phyloP scores from a whole-genome alignment of 768 basidiomycete species.

The Kockovaella imperatae region DNA sequence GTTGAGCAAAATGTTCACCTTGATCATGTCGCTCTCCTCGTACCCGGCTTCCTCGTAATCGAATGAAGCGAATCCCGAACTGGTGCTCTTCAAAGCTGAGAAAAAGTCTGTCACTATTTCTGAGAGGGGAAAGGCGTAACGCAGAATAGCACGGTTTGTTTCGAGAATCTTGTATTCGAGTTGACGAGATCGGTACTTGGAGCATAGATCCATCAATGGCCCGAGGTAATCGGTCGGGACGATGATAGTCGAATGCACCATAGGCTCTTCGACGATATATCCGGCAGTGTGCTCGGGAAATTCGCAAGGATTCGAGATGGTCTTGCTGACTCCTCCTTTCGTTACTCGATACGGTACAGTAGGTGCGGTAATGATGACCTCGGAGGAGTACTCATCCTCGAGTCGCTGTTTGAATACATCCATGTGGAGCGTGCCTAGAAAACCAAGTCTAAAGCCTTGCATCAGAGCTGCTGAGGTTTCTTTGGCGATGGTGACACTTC shows the following conservation, averaged over 20 bases:
- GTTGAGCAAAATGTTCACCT: constrained; percentile 57
- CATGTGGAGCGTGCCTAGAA: constrained; percentile 93
- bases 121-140: constrained; percentile 67
- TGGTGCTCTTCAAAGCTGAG: constrained; percentile 80
- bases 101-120: constrained; percentile 95
- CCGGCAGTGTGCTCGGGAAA: constrained; percentile 77
- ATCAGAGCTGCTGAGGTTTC: constrained; percentile 91
- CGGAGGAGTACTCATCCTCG: constrained; percentile 93
- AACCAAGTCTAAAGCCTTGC: constrained; percentile 89
- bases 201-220: constrained; percentile 92
- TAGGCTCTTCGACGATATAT: constrained; percentile 68
- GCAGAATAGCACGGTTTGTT: constrained; percentile 61
- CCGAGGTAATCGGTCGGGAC: constrained; percentile 93
- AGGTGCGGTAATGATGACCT: constrained; percentile 89
- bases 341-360: constrained; percentile 90
- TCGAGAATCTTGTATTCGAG: constrained; percentile 81
- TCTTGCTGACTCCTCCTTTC: too few species aligned
- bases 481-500: constrained; percentile 65
- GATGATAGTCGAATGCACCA: constrained; percentile 88
- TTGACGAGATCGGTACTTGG: constrained; percentile 70
- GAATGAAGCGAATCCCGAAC: constrained; percentile 37
- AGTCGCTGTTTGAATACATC: constrained; percentile 66
- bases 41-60: constrained; percentile 96
- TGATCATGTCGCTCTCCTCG: constrained; percentile 66
- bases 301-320: constrained; percentile 85